A percentile compares a stretch with the other conserved stretches of the same genome.
phyloP scores from a whole-genome alignment of 2,329 filamentous ascomycete species.

The Cadophora sp. region DNA sequence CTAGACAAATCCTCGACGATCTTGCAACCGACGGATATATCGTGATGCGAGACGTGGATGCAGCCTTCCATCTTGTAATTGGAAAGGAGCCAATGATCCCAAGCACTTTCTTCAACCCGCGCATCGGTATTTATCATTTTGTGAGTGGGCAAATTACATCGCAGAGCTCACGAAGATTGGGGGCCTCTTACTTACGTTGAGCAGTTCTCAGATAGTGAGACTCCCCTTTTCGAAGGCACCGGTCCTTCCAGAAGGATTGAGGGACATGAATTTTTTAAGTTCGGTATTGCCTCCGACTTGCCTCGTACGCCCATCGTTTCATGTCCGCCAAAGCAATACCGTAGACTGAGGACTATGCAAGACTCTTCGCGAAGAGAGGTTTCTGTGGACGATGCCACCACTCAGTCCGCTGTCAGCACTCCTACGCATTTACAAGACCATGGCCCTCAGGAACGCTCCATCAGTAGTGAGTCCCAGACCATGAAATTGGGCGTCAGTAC shows the following conservation, averaged over 20 bases:
- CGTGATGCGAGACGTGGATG: background rate
- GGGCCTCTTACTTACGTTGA: background rate
- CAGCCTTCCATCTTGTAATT: background rate
- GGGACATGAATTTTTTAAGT: background rate
- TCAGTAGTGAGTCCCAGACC: background rate
- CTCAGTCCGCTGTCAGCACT: background rate
- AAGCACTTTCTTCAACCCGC: background rate
- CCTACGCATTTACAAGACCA: background rate
- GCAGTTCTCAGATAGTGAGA: background rate
- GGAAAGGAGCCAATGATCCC: background rate
- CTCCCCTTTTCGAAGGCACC: background rate
- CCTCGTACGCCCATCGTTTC: background rate
- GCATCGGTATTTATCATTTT: background rate
- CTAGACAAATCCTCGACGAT: background rate
- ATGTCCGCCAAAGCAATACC: background rate
- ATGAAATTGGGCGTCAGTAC: background rate
- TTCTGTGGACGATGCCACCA: background rate
- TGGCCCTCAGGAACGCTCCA: background rate
- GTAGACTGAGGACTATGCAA: background rate
- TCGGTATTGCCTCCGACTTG: background rate
- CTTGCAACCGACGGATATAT: conserved; percentile 4
- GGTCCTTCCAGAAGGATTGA: background rate
- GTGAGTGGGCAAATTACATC: background rate
- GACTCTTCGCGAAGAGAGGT: conserved; percentile 1
- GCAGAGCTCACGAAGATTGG: background rate